Conservation (phyloP, 2,329 filamentous ascomycete species). For the Xylariales sp. region DNA sequence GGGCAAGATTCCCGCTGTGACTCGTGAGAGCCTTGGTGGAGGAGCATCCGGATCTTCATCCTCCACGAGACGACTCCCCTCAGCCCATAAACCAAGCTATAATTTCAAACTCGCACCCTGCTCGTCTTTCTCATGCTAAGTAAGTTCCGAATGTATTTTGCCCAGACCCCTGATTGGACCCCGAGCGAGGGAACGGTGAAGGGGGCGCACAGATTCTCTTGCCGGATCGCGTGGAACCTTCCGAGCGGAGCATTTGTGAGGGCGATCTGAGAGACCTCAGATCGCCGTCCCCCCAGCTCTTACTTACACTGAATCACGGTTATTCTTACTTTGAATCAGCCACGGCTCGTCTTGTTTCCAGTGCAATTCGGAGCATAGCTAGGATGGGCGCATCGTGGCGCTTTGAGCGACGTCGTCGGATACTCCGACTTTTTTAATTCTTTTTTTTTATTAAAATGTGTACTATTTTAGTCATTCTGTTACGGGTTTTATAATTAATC, state of each 20-base stretch:
- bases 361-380: slow-evolving; percentile 1
- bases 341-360: background rate
- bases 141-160: background rate
- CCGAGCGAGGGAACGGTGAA: slow-evolving; percentile 15
- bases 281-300: background rate
- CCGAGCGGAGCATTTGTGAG: background rate
- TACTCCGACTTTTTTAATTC: background rate
- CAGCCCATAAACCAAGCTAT: background rate
- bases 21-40: too few relatives aligned
- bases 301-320: background rate
- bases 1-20: background rate
- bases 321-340: background rate
- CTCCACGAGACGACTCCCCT: background rate
- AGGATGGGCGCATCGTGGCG: slow-evolving; percentile 18
- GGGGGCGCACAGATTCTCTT: background rate
- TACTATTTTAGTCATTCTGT: background rate
- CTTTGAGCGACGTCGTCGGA: slow-evolving; percentile 14
- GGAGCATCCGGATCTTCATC: background rate
- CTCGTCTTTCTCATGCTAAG: background rate
- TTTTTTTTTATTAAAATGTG: background rate
- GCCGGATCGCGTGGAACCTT: background rate
- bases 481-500: too few relatives aligned
- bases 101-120: background rate
- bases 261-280: background rate
- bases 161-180: slow-evolving; percentile 24